Evolutionary conservation across 2,329 filamentous ascomycete genomes (phyloP), one percentile per base, ranked within the genome.

Genomic region (Epichloe coenophiala): DNA sequence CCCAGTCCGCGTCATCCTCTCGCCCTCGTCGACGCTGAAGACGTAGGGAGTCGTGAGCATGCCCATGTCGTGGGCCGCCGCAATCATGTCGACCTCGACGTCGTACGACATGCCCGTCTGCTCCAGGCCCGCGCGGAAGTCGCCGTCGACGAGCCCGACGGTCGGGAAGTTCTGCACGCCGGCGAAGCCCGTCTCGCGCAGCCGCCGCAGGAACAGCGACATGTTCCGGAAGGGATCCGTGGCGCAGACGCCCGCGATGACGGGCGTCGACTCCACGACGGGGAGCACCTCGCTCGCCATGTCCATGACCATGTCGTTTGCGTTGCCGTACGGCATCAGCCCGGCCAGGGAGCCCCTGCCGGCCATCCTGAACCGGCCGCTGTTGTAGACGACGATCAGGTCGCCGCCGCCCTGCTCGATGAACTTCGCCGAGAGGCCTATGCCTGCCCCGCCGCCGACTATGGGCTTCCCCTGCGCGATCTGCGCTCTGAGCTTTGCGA

Each of bases 151-250:
- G 19, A 87, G 67, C 0, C 83, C 83, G 2, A 86, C 82, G 0
- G 83, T 86, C 1, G 83, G 83, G 60, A 87, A 87, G 58, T 87
- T 87, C 62, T 87, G 83, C 13, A 86, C 73, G 2, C 84, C 84
- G 1, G 77, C 76, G 55, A 87, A 86, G 0, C 83, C 83, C 15
- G 84, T 63, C 1, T 73, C 72, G 50, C 75, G 74, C 37, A 87
- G 67, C 59, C 85, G 73, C 19, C 63, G 60, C 15, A 86, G 69
- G 58, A 87, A 86, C 5, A 64, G 59, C 2, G 72, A 66, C 61
- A 86, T 84, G 51, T 75, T 70, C 35, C 79, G 73, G 65, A 86
- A 85, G 0, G 83, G 84, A 54, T 87, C 83, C 0, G 81, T 84
- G 12, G 76, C 83, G 59, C 83, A 87, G 19, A 87, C 80, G 1